A percentile compares a stretch with the other conserved stretches of the same genome.
These are phyloP conservation scores for Solanum bulbocastanum DNA, from an alignment of 257 asterid species.

Conservation along the genomic window DNA sequence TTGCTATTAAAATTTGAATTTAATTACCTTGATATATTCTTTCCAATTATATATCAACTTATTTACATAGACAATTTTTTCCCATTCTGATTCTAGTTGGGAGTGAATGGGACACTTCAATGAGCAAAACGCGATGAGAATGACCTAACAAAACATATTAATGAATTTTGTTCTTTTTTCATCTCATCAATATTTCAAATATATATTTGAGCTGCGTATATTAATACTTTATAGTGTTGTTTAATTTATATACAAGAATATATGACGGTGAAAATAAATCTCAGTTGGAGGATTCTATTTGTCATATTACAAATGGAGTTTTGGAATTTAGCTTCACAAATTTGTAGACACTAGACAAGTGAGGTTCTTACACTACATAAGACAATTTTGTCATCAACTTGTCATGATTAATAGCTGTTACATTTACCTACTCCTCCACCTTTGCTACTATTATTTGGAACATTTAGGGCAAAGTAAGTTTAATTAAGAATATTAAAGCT, in stretches of 20 bases:
- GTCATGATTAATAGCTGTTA: conserved; percentile 65
- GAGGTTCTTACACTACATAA: conserved; percentile 5
- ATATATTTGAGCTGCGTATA: not conserved
- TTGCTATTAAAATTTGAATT: not conserved
- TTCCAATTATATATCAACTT: not conserved
- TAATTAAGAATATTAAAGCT: not conserved
- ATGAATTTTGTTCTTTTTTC: not conserved
- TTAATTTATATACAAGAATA: not conserved
- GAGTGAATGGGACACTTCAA: conserved; percentile 49
- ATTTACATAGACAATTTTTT: not conserved
- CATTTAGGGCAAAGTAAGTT: not conserved
- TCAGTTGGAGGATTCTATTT: conserved; percentile 30
- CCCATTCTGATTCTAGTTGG: not conserved
- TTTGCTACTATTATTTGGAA: not conserved
- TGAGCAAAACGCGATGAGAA: conserved; percentile 60
- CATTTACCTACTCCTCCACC: not conserved
- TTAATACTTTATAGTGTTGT: not conserved
- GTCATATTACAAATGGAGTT: conserved; percentile 7
- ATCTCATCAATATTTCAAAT: not conserved
- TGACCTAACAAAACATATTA: conserved; percentile 23
- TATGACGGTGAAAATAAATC: not conserved
- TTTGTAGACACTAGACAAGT: not conserved
- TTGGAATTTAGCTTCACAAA: conserved; percentile 4
- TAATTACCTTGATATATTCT: not conserved
- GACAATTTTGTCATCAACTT: conserved; percentile 35